Evolutionary conservation across 345 rosid species (phyloP).

Genomic region (Angophora floribunda): DNA sequence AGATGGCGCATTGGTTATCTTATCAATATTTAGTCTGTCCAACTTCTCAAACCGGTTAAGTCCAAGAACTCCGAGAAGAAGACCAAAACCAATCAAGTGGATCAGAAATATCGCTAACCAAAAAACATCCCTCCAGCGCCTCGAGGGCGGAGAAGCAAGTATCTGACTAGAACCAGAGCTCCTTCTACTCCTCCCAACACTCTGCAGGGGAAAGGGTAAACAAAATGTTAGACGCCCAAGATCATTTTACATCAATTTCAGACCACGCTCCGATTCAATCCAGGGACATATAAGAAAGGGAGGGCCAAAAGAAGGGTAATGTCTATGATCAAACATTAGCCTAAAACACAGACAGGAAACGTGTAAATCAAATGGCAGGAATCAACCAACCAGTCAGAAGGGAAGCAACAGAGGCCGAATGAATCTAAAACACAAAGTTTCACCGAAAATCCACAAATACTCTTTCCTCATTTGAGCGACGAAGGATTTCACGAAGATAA

Average conservation of each 20-base stretch:
- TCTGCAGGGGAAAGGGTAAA: conserved; percentile 20
- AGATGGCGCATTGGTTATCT: conserved; percentile 28
- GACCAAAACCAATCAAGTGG: conserved; percentile 60
- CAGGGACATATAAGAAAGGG: neutral
- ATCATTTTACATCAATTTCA: neutral
- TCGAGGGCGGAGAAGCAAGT: conserved; percentile 27
- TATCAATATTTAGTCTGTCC: conserved; percentile 74
- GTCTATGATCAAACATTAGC: neutral
- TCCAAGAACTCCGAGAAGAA: conserved; percentile 56
- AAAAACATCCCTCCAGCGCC: conserved; percentile 88
- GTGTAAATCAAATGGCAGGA: neutral
- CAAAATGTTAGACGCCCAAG: neutral
- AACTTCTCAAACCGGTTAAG: conserved; percentile 57
- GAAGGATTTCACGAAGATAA: neutral
- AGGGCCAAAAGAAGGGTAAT: neutral
- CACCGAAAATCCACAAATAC: neutral
- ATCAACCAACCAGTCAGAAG: neutral
- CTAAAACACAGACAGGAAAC: neutral
- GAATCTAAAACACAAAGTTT: neutral
- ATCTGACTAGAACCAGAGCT: conserved; percentile 37
- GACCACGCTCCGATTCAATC: neutral
- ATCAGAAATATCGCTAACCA: conserved; percentile 71
- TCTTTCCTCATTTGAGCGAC: neutral
- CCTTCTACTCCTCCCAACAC: conserved; percentile 51
- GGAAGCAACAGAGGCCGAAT: neutral